These are phyloP conservation scores for Myrmaecium sp. DNA, from an alignment of 2,329 filamentous ascomycete genomes.

Conservation along the genomic window DNA sequence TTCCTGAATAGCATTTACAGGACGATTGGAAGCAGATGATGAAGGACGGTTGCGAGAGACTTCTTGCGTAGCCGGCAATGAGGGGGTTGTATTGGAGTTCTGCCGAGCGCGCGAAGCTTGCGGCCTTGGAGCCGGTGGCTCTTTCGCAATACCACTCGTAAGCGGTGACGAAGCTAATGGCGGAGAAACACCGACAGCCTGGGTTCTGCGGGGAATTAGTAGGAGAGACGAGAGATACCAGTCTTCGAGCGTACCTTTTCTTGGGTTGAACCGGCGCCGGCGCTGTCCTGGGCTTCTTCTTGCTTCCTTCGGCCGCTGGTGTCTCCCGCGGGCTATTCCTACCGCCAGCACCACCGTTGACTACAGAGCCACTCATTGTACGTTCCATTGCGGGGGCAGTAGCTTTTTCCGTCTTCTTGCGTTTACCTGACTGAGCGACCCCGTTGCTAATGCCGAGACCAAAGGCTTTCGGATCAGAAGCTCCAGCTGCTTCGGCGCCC, in stretches of 20 bases:
- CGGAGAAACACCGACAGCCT: slow-evolving; percentile 41
- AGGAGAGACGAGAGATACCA: slow-evolving; percentile 5
- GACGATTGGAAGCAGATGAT: slow-evolving; percentile 18
- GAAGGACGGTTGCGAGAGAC: slow-evolving; percentile 13
- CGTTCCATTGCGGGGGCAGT: slow-evolving; percentile 42
- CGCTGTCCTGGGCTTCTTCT: slow-evolving; percentile 56
- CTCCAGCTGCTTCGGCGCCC: slow-evolving; percentile 32
- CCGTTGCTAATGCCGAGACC: slow-evolving; percentile 51
- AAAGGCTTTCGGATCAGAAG: slow-evolving; percentile 24
- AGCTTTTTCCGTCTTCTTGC: slow-evolving; percentile 62
- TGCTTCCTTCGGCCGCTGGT: slow-evolving; percentile 43
- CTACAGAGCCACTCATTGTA: slow-evolving; percentile 40
- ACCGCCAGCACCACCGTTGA: slow-evolving; percentile 29
- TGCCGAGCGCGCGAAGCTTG: slow-evolving; percentile 57
- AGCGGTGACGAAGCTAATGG: slow-evolving; percentile 62
- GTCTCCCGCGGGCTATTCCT: slow-evolving; percentile 51
- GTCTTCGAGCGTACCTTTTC: slow-evolving; percentile 46
- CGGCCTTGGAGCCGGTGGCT: slow-evolving; percentile 37
- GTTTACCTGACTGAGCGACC: slow-evolving; percentile 44
- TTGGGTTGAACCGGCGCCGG: slow-evolving; percentile 52
- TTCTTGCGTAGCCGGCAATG: slow-evolving; percentile 35
- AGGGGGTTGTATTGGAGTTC: slow-evolving; percentile 37
- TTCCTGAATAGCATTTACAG: slow-evolving; percentile 9
- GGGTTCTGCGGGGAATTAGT: slow-evolving; percentile 22
- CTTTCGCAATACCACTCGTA: slow-evolving; percentile 47